A percentile compares a stretch with the other conserved stretches of the same genome.
Evolutionary conservation across 495 filamentous ascomycete species (phyloP).

Genomic region (Penicillium lividum): DNA sequence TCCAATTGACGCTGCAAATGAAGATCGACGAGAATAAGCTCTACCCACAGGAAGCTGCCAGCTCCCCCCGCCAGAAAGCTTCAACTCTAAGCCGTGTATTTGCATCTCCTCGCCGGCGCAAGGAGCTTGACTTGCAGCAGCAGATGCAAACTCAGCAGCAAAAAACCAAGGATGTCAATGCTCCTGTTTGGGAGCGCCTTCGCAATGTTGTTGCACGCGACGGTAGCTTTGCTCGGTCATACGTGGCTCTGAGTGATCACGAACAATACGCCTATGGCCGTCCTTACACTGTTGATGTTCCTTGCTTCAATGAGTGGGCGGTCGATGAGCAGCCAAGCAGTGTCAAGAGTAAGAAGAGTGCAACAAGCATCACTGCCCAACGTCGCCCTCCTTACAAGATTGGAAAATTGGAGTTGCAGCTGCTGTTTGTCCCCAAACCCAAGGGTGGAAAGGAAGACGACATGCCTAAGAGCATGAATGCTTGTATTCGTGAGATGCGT

Average conservation of each 20-base stretch:
- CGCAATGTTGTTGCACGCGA: constrained; percentile 83
- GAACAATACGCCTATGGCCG: constrained; percentile 83
- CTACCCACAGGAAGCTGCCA: constrained; percentile 47
- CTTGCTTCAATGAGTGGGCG: constrained; percentile 98
- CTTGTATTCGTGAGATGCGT: constrained; percentile 86
- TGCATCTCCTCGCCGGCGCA: constrained; percentile 90
- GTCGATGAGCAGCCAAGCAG: constrained; percentile 77
- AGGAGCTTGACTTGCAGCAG: constrained; percentile 82
- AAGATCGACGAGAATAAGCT: constrained; percentile 78
- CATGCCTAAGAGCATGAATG: constrained; percentile 98
- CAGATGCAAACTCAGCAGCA: constrained; percentile 74
- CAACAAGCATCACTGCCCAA: constrained; percentile 56
- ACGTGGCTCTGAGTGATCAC: constrained; percentile 89
- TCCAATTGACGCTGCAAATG: constrained; percentile 93
- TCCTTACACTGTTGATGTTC: constrained; percentile 81
- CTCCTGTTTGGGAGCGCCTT: constrained; percentile 74
- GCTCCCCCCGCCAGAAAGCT: constrained; percentile 64
- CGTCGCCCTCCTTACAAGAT: constrained; percentile 88
- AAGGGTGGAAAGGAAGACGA: constrained; percentile 88
- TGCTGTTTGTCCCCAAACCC: constrained; percentile 91
- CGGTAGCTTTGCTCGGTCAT: constrained; percentile 90
- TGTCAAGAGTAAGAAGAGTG: constrained; percentile 86
- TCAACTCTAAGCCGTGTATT: constrained; percentile 91
- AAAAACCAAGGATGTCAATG: constrained; percentile 68
- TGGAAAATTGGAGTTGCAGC: constrained; percentile 88